Percentiles rank a stretch among this genome's conserved stretches.
phyloP scores from a whole-genome alignment of 129 eudicot species.

The Artemisia annua region DNA sequence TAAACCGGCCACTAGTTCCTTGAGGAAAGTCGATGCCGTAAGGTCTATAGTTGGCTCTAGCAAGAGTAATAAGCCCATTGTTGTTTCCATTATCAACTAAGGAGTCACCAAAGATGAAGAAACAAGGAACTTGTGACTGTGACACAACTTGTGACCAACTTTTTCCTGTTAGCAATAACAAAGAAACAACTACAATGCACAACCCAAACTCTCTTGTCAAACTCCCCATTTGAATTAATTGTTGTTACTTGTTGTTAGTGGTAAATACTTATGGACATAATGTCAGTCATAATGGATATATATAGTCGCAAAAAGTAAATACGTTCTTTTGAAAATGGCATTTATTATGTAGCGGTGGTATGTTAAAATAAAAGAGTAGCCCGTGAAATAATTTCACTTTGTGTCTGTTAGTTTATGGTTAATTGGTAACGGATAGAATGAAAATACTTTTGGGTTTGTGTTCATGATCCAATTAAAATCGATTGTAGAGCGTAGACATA shows the following conservation, averaged over 20 bases:
- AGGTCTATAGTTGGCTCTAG: slow-evolving; percentile 81
- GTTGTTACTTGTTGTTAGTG: background rate
- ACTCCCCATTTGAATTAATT: slow-evolving; percentile 19
- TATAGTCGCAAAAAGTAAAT: slow-evolving; percentile 9
- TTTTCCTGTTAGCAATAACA: slow-evolving; percentile 12
- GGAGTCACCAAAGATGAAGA: slow-evolving; percentile 86
- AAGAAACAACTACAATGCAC: slow-evolving; percentile 17
- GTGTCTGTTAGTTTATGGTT: background rate
- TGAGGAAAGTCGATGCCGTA: slow-evolving; percentile 84
- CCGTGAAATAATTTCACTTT: slow-evolving; percentile 6
- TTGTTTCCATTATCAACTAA: slow-evolving; percentile 93
- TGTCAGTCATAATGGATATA: too few species aligned
- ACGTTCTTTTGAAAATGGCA: slow-evolving; percentile 13
- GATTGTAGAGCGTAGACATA: background rate
- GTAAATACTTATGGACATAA: too few species aligned
- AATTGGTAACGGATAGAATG: slow-evolving; percentile 15
- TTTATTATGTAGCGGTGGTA: slow-evolving; percentile 15
- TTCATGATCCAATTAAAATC: slow-evolving; percentile 19
- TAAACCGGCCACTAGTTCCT: slow-evolving; percentile 78
- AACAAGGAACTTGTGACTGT: slow-evolving; percentile 74
- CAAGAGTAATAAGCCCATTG: slow-evolving; percentile 65
- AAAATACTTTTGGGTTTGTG: slow-evolving; percentile 13
- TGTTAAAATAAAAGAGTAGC: slow-evolving; percentile 5
- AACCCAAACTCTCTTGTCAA: slow-evolving; percentile 15
- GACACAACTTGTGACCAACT: slow-evolving; percentile 27